Evolutionary conservation across 495 filamentous ascomycete genomes (phyloP), one percentile per base, ranked within the genome.

Genomic region (Cercophora newfieldiana): DNA sequence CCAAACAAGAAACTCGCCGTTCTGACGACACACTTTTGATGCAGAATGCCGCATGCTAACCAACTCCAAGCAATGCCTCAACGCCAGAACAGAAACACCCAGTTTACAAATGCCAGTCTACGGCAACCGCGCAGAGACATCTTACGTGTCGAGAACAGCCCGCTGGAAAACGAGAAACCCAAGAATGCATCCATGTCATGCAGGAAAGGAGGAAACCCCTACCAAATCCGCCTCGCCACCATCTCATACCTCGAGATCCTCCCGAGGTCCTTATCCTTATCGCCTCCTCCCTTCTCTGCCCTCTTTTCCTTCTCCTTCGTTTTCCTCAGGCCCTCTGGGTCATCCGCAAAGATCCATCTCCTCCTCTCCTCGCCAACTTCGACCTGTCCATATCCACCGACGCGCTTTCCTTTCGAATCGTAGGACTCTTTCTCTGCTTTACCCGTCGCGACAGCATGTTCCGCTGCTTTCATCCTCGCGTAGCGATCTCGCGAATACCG

Each of bases 281-380:
- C 83, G 25, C 80, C 85, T 71, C 4, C 37, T 16, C 83, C 89
- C 59, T 87, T 86, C 66, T 80, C 79, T 33, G 69, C 78, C 66
- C 69, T 79, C 62, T 75, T 78, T 63, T 95, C 93, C 65, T 86
- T 87, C 68, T 94, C 91, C 70, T 88, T 86, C 66, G 90, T 74
- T 66, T 84, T 83, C 66, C 82, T 82, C 66, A 91, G 71, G 1
- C 87, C 91, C 31, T 92, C 90, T 0, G 85, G 81, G 76, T 97
- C 93, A 75, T 95, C 94, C 7, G 85, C 87, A 78, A 96, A 97
- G 64, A 98, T 93, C 89, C 88, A 90, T 63, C 88, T 82, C 68
- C 91, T 83, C 72, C 95, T 89, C 12, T 97, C 93, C 22, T 97
- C 95, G 56, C 90, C 91, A 0, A 97, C 86, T 67, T 97, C 96